Evolutionary conservation across 306 rosid species (phyloP).

Genomic region (Begonia peltatifolia): DNA sequence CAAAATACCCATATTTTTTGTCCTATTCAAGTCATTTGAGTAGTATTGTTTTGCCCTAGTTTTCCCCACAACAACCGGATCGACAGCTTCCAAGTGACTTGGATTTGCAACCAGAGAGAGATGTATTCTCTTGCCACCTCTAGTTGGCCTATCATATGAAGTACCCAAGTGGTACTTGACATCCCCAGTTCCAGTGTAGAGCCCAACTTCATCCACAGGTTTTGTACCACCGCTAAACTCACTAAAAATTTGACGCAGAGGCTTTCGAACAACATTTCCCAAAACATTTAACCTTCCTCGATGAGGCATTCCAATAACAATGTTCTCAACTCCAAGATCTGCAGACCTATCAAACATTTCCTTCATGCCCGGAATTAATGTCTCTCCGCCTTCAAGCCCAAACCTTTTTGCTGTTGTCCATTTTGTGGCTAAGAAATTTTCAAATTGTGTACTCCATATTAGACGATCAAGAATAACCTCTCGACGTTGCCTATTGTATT

Average conservation of each 20-base stretch:
- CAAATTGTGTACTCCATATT: conserved; percentile 83
- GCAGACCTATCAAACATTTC: conserved; percentile 88
- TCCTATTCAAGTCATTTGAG: conserved; percentile 58
- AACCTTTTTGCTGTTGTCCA: conserved; percentile 93
- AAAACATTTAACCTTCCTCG: conserved; percentile 76
- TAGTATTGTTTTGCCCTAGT: conserved; percentile 89
- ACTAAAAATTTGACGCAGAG: conserved; percentile 76
- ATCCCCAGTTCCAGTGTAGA: conserved; percentile 92
- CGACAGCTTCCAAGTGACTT: conserved; percentile 94
- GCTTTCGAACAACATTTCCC: conserved; percentile 90
- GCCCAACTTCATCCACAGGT: conserved; percentile 81
- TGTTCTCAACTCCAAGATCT: conserved; percentile 95
- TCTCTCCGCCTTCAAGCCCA: conserved; percentile 92
- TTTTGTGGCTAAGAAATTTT: conserved; percentile 86
- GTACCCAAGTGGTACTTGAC: conserved; percentile 94
- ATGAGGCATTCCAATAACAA: conserved; percentile 92
- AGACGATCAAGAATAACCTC: conserved; percentile 87
- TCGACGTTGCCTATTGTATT: conserved; percentile 57
- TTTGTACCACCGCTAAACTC: conserved; percentile 76
- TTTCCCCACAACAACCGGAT: conserved; percentile 87
- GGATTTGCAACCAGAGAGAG: conserved; percentile 91
- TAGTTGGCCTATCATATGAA: conserved; percentile 85
- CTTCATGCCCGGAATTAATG: conserved; percentile 93
- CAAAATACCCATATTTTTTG: conserved; percentile 70
- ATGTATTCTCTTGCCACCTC: conserved; percentile 79